These are phyloP conservation scores for Epichloe gansuensis DNA, from an alignment of 2,329 filamentous ascomycete species.

Conservation along the genomic window DNA sequence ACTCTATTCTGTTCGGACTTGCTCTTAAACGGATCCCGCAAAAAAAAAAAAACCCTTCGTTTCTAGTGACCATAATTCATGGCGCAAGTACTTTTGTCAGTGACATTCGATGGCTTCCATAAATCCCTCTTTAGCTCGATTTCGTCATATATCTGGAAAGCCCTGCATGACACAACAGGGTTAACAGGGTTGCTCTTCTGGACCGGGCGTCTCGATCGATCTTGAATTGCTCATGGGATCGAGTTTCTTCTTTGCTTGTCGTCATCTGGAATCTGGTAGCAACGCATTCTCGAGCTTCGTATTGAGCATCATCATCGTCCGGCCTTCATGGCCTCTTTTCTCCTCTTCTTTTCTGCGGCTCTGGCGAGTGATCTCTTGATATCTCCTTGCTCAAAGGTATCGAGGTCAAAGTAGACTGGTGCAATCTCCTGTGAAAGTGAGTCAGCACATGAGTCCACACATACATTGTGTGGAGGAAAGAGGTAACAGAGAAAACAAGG, in stretches of 20 bases:
- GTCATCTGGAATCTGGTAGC: background rate
- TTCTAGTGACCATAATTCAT: too few species aligned
- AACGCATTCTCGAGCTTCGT: background rate
- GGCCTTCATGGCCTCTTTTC: conserved; percentile 45
- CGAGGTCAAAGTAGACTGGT: conserved; percentile 80
- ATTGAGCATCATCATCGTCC: conserved; percentile 21
- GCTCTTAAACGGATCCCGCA: background rate
- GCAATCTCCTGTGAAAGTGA: conserved; percentile 66
- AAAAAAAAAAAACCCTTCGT: background rate
- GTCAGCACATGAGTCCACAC: background rate
- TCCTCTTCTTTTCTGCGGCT: conserved; percentile 46
- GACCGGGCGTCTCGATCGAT: background rate
- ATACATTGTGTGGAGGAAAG: conserved; percentile 1
- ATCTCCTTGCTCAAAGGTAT: conserved; percentile 73
- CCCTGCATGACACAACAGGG: background rate
- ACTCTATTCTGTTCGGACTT: background rate
- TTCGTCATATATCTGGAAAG: background rate
- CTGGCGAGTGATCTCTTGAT: conserved; percentile 57
- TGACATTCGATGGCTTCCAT: too few species aligned
- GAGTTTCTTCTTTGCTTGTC: background rate
- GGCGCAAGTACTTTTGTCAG: too few species aligned
- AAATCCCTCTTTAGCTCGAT: too few species aligned
- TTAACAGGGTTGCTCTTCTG: background rate
- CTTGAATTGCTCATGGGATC: background rate
- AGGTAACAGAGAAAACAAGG: background rate